Conservation (phyloP, 257 asterid genomes). For the Scutellaria galericulata region DNA sequence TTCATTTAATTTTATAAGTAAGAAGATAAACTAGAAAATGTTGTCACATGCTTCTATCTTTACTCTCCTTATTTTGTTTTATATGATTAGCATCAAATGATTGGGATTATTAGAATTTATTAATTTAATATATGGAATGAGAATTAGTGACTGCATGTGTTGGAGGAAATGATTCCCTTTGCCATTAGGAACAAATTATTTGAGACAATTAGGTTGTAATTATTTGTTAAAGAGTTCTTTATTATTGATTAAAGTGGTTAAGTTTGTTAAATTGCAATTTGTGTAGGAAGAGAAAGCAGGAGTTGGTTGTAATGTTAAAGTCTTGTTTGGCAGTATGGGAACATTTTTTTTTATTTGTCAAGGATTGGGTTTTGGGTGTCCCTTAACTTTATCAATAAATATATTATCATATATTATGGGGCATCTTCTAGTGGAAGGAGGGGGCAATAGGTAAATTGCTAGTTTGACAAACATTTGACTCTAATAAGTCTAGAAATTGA, state of each 20-base stretch:
- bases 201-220: constrained; percentile 11
- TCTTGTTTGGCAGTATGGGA: constrained; percentile 28
- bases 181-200: constrained; percentile 27
- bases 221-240: background rate
- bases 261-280: constrained; percentile 18
- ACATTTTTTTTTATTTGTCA: background rate
- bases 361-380: background rate
- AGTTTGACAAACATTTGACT: constrained; percentile 17
- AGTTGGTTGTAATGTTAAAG: constrained; percentile 25
- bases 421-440: background rate
- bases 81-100: constrained; percentile 39
- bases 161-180: constrained; percentile 34
- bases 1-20: no score
- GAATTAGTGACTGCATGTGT: constrained; percentile 36
- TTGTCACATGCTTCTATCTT: constrained; percentile 31
- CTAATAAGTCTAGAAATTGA: constrained; percentile 5
- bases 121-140: constrained; percentile 25
- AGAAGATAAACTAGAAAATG: background rate
- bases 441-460: constrained; percentile 6
- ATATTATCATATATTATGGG: no score
- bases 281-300: background rate
- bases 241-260: constrained; percentile 10
- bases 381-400: background rate
- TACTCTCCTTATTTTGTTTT: constrained; percentile 28
- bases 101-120: constrained; percentile 35